Percentiles rank a stretch among this genome's conserved stretches.
Conservation (phyloP, 2,329 filamentous ascomycete species). For the Neofusicoccum parvum region DNA sequence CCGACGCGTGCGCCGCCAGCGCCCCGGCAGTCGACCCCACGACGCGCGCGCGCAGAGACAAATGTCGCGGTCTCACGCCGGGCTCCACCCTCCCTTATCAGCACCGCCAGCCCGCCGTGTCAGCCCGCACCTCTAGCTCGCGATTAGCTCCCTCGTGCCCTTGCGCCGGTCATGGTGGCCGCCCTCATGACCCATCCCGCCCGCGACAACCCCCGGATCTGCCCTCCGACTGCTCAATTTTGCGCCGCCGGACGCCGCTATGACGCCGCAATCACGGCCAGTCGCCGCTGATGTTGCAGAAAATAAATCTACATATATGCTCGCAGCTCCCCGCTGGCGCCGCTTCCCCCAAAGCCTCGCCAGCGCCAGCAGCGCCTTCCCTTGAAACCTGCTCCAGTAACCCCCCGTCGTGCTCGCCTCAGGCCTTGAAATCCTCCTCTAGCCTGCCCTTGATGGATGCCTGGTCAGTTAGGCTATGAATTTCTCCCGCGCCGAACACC, state of each 20-base stretch:
- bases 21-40: not conserved
- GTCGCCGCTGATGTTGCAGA: not conserved
- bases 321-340: not conserved
- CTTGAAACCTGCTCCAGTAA: not conserved
- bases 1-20: not conserved
- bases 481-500: not conserved
- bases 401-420: not conserved
- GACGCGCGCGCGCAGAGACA: not conserved
- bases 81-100: not conserved
- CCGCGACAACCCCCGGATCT: not conserved
- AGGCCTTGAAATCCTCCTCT: not conserved
- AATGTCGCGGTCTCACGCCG: conserved; percentile 10
- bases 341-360: not conserved
- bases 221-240: not conserved
- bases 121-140: conserved; percentile 2
- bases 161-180: not conserved
- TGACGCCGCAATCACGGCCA: not conserved
- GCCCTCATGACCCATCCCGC: conserved; percentile 12
- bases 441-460: not conserved
- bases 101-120: not conserved
- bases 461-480: not conserved
- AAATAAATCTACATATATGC: conserved; percentile 11
- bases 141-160: conserved; percentile 1
- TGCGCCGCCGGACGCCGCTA: not conserved
- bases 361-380: not conserved